Conservation (phyloP, 148 eudicot species). For the Rhododendron simsii region DNA sequence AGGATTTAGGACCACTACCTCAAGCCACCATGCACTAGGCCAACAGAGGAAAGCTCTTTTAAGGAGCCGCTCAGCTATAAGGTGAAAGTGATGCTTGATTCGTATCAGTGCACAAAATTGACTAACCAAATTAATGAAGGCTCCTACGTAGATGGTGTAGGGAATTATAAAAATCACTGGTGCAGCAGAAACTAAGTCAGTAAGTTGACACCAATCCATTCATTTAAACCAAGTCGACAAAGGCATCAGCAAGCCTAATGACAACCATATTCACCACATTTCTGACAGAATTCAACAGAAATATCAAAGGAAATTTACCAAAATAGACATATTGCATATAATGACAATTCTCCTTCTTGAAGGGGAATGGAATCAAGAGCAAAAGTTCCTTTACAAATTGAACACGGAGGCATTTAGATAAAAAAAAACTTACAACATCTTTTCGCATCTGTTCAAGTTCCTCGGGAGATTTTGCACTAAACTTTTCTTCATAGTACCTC, state of each 20-base stretch:
- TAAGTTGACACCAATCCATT: background rate
- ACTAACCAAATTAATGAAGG: background rate
- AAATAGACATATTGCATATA: background rate
- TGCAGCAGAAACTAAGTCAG: background rate
- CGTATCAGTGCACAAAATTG: background rate
- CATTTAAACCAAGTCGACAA: background rate
- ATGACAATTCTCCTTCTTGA: background rate
- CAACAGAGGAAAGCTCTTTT: background rate
- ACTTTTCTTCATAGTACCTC: conserved; percentile 87
- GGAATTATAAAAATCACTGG: background rate
- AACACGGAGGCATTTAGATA: background rate
- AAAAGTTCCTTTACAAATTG: background rate
- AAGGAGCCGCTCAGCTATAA: background rate
- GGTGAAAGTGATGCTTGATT: background rate
- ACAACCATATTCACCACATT: background rate
- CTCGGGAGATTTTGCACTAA: conserved; percentile 60
- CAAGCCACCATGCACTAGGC: background rate
- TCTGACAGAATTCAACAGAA: background rate
- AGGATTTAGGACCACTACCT: background rate
- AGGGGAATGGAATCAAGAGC: background rate
- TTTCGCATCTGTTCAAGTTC: conserved; percentile 59
- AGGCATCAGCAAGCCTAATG: background rate
- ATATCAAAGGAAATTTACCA: background rate
- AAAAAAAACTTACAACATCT: conserved; percentile 66
- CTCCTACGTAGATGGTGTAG: background rate